Evolutionary conservation across 2,329 filamentous ascomycete genomes (phyloP), one percentile per base, ranked within the genome.

Genomic region (Aspergillus transmontanensis): DNA sequence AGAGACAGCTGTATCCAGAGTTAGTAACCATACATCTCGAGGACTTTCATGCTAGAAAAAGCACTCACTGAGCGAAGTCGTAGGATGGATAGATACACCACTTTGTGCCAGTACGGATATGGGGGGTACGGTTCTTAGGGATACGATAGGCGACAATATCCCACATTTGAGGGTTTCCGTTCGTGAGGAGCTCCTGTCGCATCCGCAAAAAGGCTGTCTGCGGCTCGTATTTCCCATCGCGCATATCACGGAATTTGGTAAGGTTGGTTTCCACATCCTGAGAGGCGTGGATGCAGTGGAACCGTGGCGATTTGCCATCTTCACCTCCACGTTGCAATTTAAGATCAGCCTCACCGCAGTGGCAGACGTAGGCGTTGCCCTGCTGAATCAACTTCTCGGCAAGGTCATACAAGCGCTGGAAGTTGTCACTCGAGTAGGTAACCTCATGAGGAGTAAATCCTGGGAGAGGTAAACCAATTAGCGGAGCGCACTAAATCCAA

Each of bases 21-120:
- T 66, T 53, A 66, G 64, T 34, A 58, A n/a, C 26, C 30, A 28
- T 36, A 51, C 6, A 19, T 16, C 6, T 28, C 12, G 19, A 26
- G 16, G 12, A 7, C 19, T 16, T 51, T 51, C 48, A 32, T 5
- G 26, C 46, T 5, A 50, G 19, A 56, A 36, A 55, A 59, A 39
- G 53, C 34, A 60, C 64, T 61, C 66, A 64, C 62, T 75, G 73
- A 2, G 74, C 69, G 39, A 76, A 73, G 76, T 97, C 94, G 73
- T 97, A 97, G 0, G 94, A 96, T 0, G 95, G 95, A 76, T 97
- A 97, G 66, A 97, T 96, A 78, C 89, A 90, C 93, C 94, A 98
- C 74, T 90, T 88, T 67, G 86, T 83, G 34, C 91, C 92, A 0
- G 94, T 96, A 41, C 92, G 87, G 78, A 82, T 70, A 66, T 75